These are phyloP conservation scores for Histomonas meleagridis DNA, from an alignment of 208 protist genomes.

Conservation along the genomic window DNA sequence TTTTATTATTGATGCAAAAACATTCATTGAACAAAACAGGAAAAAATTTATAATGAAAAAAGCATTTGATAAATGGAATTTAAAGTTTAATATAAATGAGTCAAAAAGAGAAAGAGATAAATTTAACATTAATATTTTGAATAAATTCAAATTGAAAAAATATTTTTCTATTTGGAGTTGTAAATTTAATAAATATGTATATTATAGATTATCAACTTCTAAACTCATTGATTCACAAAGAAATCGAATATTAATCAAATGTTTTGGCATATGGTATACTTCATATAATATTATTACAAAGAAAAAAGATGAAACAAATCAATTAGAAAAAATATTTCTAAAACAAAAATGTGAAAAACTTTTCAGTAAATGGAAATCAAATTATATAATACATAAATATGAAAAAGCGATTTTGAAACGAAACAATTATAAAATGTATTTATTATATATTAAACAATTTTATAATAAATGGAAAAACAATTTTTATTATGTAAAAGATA, in stretches of 20 bases:
- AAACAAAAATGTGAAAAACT: neutral
- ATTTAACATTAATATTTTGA: neutral
- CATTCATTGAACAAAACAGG: no score
- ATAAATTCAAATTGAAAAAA: neutral
- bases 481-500: neutral
- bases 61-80: neutral
- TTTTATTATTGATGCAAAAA: no score
- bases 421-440: neutral
- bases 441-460: neutral
- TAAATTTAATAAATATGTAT: neutral
- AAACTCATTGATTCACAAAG: neutral
- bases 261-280: neutral
- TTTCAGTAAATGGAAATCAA: neutral
- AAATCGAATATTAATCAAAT: neutral
- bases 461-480: neutral
- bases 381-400: neutral
- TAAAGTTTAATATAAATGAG: neutral
- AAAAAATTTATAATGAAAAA: neutral
- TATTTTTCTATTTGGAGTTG: neutral
- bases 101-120: neutral
- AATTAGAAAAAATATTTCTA: no score
- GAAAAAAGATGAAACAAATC: no score
- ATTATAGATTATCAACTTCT: conserved; percentile 16
- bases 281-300: no score
- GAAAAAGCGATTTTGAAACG: neutral